phyloP scores from a whole-genome alignment of 169 alveolate genomes.

The Cardiosporidium cionae region DNA sequence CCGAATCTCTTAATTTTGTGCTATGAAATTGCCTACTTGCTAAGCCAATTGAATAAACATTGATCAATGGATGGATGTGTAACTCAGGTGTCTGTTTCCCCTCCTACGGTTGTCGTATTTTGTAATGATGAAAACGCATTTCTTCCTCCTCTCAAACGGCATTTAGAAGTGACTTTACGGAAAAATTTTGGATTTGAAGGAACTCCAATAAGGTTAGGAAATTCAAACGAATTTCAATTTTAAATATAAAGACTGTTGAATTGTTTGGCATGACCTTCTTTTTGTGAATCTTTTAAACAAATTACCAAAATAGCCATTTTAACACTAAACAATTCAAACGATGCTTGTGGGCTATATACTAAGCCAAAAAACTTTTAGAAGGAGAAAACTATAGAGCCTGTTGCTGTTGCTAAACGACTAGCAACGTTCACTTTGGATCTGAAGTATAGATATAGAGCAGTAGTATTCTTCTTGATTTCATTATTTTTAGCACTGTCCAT shows the following conservation, averaged over 20 bases:
- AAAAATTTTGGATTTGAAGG: background rate
- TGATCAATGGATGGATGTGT: too few species aligned
- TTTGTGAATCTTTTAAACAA: background rate
- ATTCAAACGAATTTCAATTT: background rate
- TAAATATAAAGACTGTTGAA: background rate
- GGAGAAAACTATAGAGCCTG: background rate
- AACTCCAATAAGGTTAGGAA: background rate
- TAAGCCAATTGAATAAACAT: too few species aligned
- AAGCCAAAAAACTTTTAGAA: background rate
- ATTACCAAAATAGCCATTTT: background rate
- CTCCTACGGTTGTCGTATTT: background rate
- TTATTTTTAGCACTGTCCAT: too few species aligned
- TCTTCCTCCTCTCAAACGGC: background rate
- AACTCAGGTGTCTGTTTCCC: background rate
- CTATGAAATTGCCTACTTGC: too few species aligned
- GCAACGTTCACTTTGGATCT: too few species aligned
- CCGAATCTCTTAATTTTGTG: too few species aligned
- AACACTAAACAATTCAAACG: background rate
- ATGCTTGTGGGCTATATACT: background rate
- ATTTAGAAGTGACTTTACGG: background rate
- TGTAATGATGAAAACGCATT: background rate
- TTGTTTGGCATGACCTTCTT: too few species aligned
- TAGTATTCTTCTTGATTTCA: too few species aligned
- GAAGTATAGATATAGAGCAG: too few species aligned
- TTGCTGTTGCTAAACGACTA: too few species aligned